These are phyloP conservation scores for Ophiostoma quercus DNA, from an alignment of 2,329 filamentous ascomycete genomes.

Conservation along the genomic window DNA sequence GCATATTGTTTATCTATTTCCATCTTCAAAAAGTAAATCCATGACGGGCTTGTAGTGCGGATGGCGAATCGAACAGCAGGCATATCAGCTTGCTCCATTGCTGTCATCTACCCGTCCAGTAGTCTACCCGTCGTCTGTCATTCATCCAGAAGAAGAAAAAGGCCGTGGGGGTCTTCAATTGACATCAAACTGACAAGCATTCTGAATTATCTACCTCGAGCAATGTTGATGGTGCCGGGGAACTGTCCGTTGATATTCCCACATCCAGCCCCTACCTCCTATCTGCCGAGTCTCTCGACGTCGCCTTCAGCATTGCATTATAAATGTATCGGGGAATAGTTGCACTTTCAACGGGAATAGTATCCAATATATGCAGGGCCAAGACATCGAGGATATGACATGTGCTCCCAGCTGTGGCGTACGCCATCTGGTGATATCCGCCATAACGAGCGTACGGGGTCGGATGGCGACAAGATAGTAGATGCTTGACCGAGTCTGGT, in stretches of 20 bases:
- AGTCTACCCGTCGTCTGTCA: background rate
- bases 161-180: background rate
- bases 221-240: background rate
- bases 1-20: too few relatives aligned
- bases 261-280: background rate
- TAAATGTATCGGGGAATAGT: background rate
- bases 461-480: constrained; percentile 15
- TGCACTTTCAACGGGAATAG: background rate
- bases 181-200: too few relatives aligned
- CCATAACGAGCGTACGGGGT: constrained; percentile 15
- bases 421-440: constrained; percentile 1
- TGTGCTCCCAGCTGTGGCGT: background rate
- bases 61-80: background rate
- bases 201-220: background rate
- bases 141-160: background rate
- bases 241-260: background rate
- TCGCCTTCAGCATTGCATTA: background rate
- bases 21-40: background rate
- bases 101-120: constrained; percentile 6
- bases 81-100: background rate
- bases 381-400: background rate
- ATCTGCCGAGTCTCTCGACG: background rate
- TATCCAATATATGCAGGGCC: background rate
- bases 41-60: constrained; percentile 5
- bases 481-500: background rate